phyloP scores from a whole-genome alignment of 2,329 filamentous ascomycete genomes.

The Thelonectria discophora region DNA sequence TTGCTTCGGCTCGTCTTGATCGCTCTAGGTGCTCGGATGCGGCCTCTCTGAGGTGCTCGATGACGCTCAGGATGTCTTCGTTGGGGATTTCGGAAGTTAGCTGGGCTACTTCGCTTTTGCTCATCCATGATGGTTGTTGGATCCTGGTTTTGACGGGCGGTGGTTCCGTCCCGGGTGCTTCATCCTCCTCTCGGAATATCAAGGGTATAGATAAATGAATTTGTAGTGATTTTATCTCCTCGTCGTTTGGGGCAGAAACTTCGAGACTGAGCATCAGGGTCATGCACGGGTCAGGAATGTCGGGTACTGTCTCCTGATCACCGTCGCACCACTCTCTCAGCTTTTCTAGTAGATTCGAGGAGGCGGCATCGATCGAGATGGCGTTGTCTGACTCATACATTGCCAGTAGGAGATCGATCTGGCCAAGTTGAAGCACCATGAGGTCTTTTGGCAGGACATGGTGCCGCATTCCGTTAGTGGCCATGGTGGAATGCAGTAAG shows the following conservation, averaged over 20 bases:
- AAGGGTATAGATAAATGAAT: slow-evolving; percentile 51
- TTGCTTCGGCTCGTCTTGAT: slow-evolving; percentile 22
- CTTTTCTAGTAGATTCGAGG: slow-evolving; percentile 24
- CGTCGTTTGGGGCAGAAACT: slow-evolving; percentile 26
- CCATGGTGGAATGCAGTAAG: background rate
- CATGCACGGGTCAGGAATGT: slow-evolving; percentile 25
- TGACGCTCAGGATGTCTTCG: slow-evolving; percentile 55
- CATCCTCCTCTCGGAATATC: slow-evolving; percentile 16
- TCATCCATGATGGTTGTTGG: slow-evolving; percentile 62
- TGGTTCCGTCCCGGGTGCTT: slow-evolving; percentile 43
- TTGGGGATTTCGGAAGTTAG: slow-evolving; percentile 53
- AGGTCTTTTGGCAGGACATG: slow-evolving; percentile 51
- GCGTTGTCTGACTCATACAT: slow-evolving; percentile 58
- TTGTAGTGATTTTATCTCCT: slow-evolving; percentile 35
- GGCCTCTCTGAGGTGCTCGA: slow-evolving; percentile 55
- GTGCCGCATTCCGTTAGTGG: background rate
- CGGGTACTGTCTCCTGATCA: slow-evolving; percentile 14
- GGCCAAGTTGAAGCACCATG: slow-evolving; percentile 57
- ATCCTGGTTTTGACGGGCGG: slow-evolving; percentile 54
- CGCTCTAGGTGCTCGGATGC: slow-evolving; percentile 44
- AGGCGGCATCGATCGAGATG: slow-evolving; percentile 41
- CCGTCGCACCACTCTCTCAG: slow-evolving; percentile 39
- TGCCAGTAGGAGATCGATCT: slow-evolving; percentile 60
- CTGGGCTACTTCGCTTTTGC: slow-evolving; percentile 54
- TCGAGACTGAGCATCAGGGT: slow-evolving; percentile 42